A percentile compares a stretch with the other conserved stretches of the same genome.
Conservation (phyloP, 2,329 filamentous ascomycete genomes). For the Alternaria sp. region DNA sequence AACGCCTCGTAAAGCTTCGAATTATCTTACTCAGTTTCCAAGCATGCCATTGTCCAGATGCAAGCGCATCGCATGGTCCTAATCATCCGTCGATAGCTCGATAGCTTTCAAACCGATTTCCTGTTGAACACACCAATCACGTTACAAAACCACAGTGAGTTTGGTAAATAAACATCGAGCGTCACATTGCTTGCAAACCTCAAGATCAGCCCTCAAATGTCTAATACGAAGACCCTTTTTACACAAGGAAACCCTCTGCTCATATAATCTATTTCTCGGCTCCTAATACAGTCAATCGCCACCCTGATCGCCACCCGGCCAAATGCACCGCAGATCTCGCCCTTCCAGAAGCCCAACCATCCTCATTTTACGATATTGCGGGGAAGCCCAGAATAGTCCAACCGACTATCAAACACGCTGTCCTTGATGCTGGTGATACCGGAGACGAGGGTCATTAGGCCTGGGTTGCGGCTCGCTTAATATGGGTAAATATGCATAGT, state of each 20-base stretch:
- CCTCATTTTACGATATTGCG: constrained; percentile 18
- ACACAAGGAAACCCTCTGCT: not conserved
- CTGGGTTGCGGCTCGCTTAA: constrained; percentile 19
- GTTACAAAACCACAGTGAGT: not conserved
- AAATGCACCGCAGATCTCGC: constrained; percentile 10
- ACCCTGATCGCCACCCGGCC: constrained; percentile 4
- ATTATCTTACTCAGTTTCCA: not conserved
- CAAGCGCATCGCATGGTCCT: not conserved
- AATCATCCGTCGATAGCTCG: not conserved
- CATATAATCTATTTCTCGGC: not conserved
- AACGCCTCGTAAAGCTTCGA: not conserved
- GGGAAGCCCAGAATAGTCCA: constrained; percentile 19
- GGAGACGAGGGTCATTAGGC: not conserved
- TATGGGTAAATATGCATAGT: constrained; percentile 26
- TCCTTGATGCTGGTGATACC: not conserved
- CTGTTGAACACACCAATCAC: not conserved
- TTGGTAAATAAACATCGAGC: not conserved
- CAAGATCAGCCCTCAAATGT: not conserved
- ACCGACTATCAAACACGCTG: not conserved
- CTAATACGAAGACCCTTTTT: not conserved
- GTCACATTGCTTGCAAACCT: not conserved
- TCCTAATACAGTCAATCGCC: not conserved
- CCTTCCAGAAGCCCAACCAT: constrained; percentile 16
- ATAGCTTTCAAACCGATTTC: not conserved
- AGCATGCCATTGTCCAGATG: not conserved